Percentiles rank a stretch among this genome's conserved stretches.
Evolutionary conservation across 306 rosid species (phyloP).

Genomic region (Sechiopsis laciniata): DNA sequence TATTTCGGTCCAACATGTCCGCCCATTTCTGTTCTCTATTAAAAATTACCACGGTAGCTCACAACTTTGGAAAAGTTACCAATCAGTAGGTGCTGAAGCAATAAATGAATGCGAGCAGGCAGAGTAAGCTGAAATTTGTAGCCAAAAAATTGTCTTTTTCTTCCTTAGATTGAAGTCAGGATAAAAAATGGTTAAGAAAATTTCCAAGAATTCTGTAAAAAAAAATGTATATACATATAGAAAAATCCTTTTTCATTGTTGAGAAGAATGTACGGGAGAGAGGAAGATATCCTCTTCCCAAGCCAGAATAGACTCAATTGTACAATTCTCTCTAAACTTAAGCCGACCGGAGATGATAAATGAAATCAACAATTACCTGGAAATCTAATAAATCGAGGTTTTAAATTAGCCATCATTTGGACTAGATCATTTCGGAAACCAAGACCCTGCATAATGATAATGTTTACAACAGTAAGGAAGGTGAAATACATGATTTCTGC

Average conservation of each 20-base stretch:
- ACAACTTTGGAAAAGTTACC: too few relatives aligned
- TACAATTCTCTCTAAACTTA: too few relatives aligned
- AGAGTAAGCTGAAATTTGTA: not conserved
- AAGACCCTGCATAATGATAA: slow-evolving; percentile 55
- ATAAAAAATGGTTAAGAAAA: not conserved
- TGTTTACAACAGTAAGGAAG: slow-evolving; percentile 21
- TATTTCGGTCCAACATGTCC: too few relatives aligned
- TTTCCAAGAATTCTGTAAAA: not conserved
- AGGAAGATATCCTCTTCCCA: too few relatives aligned
- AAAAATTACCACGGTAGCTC: too few relatives aligned
- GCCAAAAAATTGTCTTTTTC: not conserved
- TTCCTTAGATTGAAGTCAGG: not conserved
- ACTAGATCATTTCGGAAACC: slow-evolving; percentile 73
- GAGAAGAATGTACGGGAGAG: too few relatives aligned
- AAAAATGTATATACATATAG: slow-evolving; percentile 31
- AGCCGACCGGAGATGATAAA: too few relatives aligned
- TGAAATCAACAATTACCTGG: slow-evolving; percentile 62
- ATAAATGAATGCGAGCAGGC: too few relatives aligned
- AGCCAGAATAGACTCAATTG: too few relatives aligned
- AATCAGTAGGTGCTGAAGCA: too few relatives aligned
- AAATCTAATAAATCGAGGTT: slow-evolving; percentile 78
- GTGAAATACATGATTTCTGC: slow-evolving; percentile 14
- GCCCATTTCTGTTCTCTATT: too few relatives aligned
- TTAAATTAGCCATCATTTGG: slow-evolving; percentile 48
- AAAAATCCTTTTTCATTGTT: slow-evolving; percentile 34